Evolutionary conservation across 2,329 filamentous ascomycete genomes (phyloP).

Genomic region (Thermochaetoides dissita): DNA sequence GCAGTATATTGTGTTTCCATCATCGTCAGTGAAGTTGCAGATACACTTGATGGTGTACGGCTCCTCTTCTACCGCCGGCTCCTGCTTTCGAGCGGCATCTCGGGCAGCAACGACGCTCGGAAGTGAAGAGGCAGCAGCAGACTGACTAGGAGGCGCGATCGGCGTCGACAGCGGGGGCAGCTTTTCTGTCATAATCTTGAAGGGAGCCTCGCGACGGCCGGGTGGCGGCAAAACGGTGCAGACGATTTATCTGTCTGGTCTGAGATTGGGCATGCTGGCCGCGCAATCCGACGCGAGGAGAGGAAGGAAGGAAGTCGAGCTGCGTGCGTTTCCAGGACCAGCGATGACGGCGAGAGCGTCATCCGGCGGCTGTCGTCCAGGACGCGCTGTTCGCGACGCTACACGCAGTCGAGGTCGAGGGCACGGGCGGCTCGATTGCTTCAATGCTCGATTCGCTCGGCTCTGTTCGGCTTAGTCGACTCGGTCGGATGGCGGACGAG

Average conservation of each 20-base stretch:
- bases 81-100: slow-evolving; percentile 32
- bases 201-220: slow-evolving; percentile 28
- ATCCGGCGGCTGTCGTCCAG: slow-evolving; percentile 10
- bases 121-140: slow-evolving; percentile 23
- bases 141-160: slow-evolving; percentile 41
- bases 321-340: slow-evolving; percentile 6
- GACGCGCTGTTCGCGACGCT: slow-evolving; percentile 7
- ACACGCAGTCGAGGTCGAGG: neutral
- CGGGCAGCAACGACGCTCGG: slow-evolving; percentile 25
- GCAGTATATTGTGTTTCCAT: slow-evolving; percentile 94
- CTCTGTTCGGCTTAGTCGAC: neutral
- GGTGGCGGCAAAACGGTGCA: slow-evolving; percentile 24
- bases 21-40: slow-evolving; percentile 83
- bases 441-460: neutral
- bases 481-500: slow-evolving; percentile 5
- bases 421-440: neutral
- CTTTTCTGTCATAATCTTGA: slow-evolving; percentile 51
- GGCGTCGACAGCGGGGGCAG: slow-evolving; percentile 38
- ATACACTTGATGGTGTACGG: slow-evolving; percentile 97
- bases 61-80: slow-evolving; percentile 54
- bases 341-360: slow-evolving; percentile 10
- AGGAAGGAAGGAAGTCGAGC: slow-evolving; percentile 3
- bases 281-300: slow-evolving; percentile 27
- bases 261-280: slow-evolving; percentile 43
- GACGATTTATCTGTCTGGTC: slow-evolving; percentile 35